Percentiles rank a stretch among this genome's conserved stretches.
Conservation (phyloP, 371 early-diverging fungal species). For the Mucor racemosus region DNA sequence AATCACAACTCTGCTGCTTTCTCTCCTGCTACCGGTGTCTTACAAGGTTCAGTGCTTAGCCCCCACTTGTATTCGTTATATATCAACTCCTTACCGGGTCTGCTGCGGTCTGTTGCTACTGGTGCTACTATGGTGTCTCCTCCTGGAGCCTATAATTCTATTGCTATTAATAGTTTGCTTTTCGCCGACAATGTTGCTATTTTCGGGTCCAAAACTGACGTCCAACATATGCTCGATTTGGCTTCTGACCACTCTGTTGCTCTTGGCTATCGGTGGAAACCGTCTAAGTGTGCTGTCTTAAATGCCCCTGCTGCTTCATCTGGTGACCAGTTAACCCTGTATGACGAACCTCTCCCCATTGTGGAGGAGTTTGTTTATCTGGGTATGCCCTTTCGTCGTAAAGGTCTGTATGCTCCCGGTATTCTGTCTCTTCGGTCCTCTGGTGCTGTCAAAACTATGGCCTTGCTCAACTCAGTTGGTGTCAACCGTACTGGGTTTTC, state of each 20-base stretch:
- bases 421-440: too few relatives aligned
- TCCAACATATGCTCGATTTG: too few relatives aligned
- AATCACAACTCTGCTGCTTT: too few relatives aligned
- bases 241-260: slow-evolving; percentile 21
- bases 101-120: too few relatives aligned
- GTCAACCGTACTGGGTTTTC: slow-evolving; percentile 6
- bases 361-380: not conserved
- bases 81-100: slow-evolving; percentile 26
- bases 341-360: slow-evolving; percentile 14
- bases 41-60: too few relatives aligned
- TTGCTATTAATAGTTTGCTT: too few relatives aligned
- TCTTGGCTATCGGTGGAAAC: slow-evolving; percentile 33
- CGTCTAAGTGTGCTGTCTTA: slow-evolving; percentile 31
- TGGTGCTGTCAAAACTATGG: not conserved
- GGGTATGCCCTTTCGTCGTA: too few relatives aligned
- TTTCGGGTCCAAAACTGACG: too few relatives aligned
- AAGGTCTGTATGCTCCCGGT: too few relatives aligned
- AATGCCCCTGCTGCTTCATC: not conserved
- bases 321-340: not conserved
- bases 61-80: slow-evolving; percentile 21
- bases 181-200: slow-evolving; percentile 6
- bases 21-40: too few relatives aligned
- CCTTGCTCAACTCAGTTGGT: not conserved
- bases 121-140: too few relatives aligned
- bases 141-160: too few relatives aligned